phyloP scores from a whole-genome alignment of 106 monocot genomes.

The Iris macrosiphon region DNA sequence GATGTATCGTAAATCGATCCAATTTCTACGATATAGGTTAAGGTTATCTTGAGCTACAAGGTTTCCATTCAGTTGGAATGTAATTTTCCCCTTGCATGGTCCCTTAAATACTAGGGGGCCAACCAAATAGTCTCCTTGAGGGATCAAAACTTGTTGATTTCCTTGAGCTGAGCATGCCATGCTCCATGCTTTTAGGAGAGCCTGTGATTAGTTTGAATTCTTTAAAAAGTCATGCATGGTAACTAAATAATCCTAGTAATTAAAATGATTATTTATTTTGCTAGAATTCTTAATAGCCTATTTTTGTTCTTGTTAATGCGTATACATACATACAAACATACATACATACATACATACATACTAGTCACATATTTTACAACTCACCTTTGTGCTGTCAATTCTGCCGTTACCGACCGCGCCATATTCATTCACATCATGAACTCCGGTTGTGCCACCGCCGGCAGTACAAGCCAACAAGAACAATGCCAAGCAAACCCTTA shows the following conservation, averaged over 20 bases:
- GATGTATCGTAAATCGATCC: constrained; percentile 33
- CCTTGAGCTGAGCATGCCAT: constrained; percentile 19
- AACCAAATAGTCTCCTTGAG: constrained; percentile 20
- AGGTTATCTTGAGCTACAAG: constrained; percentile 24
- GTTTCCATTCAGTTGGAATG: constrained; percentile 23
- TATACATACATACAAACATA: background rate
- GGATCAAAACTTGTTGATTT: constrained; percentile 9
- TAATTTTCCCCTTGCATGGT: constrained; percentile 31
- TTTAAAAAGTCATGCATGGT: background rate
- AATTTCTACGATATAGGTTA: constrained; percentile 10
- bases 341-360: background rate
- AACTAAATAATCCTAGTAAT: background rate
- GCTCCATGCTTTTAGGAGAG: constrained; percentile 30
- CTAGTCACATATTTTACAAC: background rate
- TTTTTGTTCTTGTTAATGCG: background rate
- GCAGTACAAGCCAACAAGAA: background rate
- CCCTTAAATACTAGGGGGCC: constrained; percentile 29
- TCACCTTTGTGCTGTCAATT: constrained; percentile 14
- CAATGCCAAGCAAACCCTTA: too few relatives aligned
- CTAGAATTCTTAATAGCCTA: background rate
- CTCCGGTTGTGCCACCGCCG: background rate
- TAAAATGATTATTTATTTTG: background rate
- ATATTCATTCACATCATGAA: constrained; percentile 12
- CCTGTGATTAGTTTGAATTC: constrained; percentile 3
- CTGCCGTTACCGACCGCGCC: constrained; percentile 4